Evolutionary conservation across 768 basidiomycete species (phyloP), one percentile per base, ranked within the genome.

Genomic region (Krasilnikovozyma curviuscula): DNA sequence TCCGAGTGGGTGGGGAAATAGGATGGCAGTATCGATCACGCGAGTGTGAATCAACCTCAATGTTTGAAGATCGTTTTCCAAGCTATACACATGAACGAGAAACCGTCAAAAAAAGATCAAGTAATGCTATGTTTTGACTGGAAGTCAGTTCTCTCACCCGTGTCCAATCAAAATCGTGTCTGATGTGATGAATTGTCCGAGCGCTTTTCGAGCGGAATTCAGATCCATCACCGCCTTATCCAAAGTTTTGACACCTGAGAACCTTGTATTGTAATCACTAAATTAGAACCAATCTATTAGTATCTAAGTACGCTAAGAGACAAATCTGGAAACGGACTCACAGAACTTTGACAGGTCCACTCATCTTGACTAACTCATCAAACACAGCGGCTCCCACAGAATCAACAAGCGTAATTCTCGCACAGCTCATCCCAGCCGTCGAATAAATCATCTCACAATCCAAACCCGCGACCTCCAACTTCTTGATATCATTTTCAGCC

Each of bases 381-480:
- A 91, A 78, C 2, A 95, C 71, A 44, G 76, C 69, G 24, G 68
- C 66, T 1, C 84, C 85, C 1, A 69, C 61, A 7, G 77, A 79
- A 59, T 91, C 81, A 2, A 97, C 75, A 7, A 91, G 75, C 0
- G 89, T 93, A 2, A 93, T 77, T 3, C 93, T 74, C 3, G 86
- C 91, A 12, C 7, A 37, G 19, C 80, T 77, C 72, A 85, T 76
- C 0, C 93, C 93, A 5, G 81, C 83, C 0, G 89, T 95, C 0
- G 85, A 82, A 66, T 89, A 63, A 25, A 95, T 71, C 83, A 97
- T 86, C 65, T 98, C 93, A 60, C 93, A 97, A 62, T 98, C 93
- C 42, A 97, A 68, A 0, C 84, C 84, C 5, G 78, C 82, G 4
- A 95, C 73, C 48, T 88, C 82, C 38, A 84, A 49, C 13, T 19